A percentile compares a stretch with the other conserved stretches of the same genome.
These are phyloP conservation scores for Botrytis cinerea DNA, from an alignment of 2,329 filamentous ascomycete species.

Conservation along the genomic window DNA sequence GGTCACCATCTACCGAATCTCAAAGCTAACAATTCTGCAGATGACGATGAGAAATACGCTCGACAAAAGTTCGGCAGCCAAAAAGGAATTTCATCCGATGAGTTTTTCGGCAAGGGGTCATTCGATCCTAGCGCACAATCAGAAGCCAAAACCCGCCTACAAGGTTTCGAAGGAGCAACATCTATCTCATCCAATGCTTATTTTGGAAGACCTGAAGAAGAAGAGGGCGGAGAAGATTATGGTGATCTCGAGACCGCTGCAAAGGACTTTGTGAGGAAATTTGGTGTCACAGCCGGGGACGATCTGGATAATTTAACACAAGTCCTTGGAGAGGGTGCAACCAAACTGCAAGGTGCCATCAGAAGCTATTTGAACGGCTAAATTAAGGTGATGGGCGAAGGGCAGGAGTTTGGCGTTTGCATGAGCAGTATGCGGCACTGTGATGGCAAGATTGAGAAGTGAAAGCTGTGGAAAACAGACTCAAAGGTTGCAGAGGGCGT, in stretches of 20 bases:
- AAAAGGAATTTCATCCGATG: conserved; percentile 96
- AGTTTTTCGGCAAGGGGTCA: conserved; percentile 91
- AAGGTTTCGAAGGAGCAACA: conserved; percentile 89
- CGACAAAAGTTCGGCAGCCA: conserved; percentile 86
- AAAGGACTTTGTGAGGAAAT: conserved; percentile 93
- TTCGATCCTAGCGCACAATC: conserved; percentile 79
- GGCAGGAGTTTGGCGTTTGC: conserved; percentile 16
- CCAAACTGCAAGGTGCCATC: conserved; percentile 76
- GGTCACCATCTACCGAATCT: not conserved
- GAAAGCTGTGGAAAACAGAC: not conserved
- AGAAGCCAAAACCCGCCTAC: conserved; percentile 84
- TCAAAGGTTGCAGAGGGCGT: not conserved
- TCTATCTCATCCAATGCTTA: conserved; percentile 96
- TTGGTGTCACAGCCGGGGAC: conserved; percentile 93
- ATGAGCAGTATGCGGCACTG: not conserved
- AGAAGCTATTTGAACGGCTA: conserved; percentile 64
- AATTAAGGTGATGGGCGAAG: not conserved
- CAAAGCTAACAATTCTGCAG: conserved; percentile 44
- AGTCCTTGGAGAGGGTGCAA: conserved; percentile 82
- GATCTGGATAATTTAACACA: conserved; percentile 89
- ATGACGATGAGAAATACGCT: conserved; percentile 80
- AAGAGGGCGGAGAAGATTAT: conserved; percentile 72
- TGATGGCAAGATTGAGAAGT: conserved; percentile 11
- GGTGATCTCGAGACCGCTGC: conserved; percentile 90
- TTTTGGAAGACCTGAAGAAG: conserved; percentile 90